Base-by-base conservation (phyloP, 192 early-diverging fungal genomes). In the Coemansia sp. region DNA sequence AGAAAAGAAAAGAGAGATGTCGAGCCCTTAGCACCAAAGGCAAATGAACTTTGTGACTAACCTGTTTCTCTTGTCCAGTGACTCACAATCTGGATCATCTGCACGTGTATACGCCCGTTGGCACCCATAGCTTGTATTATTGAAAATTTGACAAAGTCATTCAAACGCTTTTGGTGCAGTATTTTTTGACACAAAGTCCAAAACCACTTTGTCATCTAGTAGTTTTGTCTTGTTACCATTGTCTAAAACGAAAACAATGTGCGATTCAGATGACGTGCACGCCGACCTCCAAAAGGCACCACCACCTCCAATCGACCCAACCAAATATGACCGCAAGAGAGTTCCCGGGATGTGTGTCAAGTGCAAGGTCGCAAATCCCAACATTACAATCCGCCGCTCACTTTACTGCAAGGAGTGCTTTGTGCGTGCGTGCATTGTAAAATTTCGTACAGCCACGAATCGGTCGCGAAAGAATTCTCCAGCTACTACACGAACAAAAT, bases 391-490 rank as follows among this genome's bases (percentile, higher is more conserved):
- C 49, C 85, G 93, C 51, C 86, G 86, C 63, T 85, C 86, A 39
- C 73, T 84, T 60, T 95, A 93, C 79, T 95, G 93, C 87, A 86
- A 88, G 87, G 86, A 85, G 39, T 94, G 93, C 73, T 94, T 94
- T 67, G 67, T 87, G n/a, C 83, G 83, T 45, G 77, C 84, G 30
- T 85, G 89, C 28, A 72, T 87, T 9, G 83, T 86, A 31, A 91
- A 92, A 66, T 93, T 91, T 70, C 80, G 91, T 67, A 81, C 83
- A 3, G 85, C 83, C 2, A 55, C 92, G 20, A 83, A 83, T 58
- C 85, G 85, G 40, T 81, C 86, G 7, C 69, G 75, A 33, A 70
- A 78, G 23, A 67, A 74, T 46, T 46, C 67, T 39, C 66, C 68
- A 13, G 42, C 1, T 46, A 30, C 1, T 46, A 30, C 70, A n/a